Base-by-base conservation (phyloP, 169 alveolate genomes). In the Babesia divergens region DNA sequence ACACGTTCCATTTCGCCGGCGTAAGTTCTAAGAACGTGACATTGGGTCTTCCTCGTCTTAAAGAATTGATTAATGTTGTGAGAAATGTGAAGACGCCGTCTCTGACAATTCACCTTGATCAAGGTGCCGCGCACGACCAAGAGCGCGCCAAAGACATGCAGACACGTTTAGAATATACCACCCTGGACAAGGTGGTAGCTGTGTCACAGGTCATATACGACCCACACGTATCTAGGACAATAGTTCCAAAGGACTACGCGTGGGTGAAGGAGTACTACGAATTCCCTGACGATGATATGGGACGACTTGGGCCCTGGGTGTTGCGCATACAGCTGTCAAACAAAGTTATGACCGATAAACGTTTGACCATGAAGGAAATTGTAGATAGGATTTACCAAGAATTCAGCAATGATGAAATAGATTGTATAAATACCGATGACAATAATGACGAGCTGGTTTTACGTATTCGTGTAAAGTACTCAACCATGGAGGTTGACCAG, bases 1-100 rank as follows among this genome's bases (percentile, higher is more conserved):
- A 98, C 89, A 98, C 99, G 37, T 98, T 98, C 94, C 99, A 98
- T 90, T 97, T 97, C 86, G 99, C 99, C 24, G 99, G 99, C 49
- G 99, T 97, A 34, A 97, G 99, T 28, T 94, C 99, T 44, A 97
- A 97, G 89, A 98, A 98, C 91, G 99, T 98, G 47, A 98, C 99
- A 20, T 91, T 98, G 64, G 99, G 99, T 60, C 98, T 96, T n/a
- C 99, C 99, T 1, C 95, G 99, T 71, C 91, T 97, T 59, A 96
- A 96, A 91, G 99, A 98, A 93, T 84, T 98, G 56, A 96, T 98
- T 66, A 97, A 98, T 89, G 99, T 98, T 42, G 99, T 99, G 42
- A 97, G 96, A 79, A 97, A 93, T 59, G 98, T 97, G 56, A 97
- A 97, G 80, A 98, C 99, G 29, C 99, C 99, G 14, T 89, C 98